Base-by-base conservation (phyloP, 805 yeast genomes). In the Yarrowia sp. region DNA sequence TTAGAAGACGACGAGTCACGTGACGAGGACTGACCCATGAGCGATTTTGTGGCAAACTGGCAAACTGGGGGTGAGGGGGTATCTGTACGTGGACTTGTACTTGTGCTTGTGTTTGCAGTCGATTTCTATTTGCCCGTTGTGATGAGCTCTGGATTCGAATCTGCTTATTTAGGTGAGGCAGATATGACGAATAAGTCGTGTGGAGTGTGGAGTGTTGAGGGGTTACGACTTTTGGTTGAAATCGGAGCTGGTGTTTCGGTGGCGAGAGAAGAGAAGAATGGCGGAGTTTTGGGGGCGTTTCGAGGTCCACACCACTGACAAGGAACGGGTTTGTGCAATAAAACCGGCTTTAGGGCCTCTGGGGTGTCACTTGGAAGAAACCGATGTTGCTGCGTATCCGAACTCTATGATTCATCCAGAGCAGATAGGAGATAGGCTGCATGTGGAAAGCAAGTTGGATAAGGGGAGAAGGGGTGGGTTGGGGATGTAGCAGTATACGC, bases 361-460 rank as follows among this genome's bases (percentile, higher is more conserved):
- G 52, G 42, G 7, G 65, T 59, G 65, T 59, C 65, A 45, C 50
- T 45, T 59, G 50, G 19, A 26, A 45, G 35, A 41, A 56, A 35
- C 52, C 65, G 50, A 59, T 45, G 52, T 59, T 59, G 65, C 65
- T 59, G 65, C 52, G 65, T 43, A 59, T 45, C 65, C 35, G 52
- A 59, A 59, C 65, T 59, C 65, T 59, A 59, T 59, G 65, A 45
- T 43, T 45, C 65, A 59, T 43, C 48, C 65, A 59, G 41, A 43
- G 42, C 52, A 43, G 65, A 59, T 59, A 59, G 65, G 65, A 59
- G 65, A 59, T 59, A 43, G 52, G 48, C 65, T 59, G 65, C 65
- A 59, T 59, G 52, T 43, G 65, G 52, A 52, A 42, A 59, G 65
- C 65, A 59, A 59, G 65, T 19, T 26, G 61, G 48, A 41, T 56